Base-by-base conservation (phyloP, 768 basidiomycete species). In the Pleurotus salmoneostramineus region DNA sequence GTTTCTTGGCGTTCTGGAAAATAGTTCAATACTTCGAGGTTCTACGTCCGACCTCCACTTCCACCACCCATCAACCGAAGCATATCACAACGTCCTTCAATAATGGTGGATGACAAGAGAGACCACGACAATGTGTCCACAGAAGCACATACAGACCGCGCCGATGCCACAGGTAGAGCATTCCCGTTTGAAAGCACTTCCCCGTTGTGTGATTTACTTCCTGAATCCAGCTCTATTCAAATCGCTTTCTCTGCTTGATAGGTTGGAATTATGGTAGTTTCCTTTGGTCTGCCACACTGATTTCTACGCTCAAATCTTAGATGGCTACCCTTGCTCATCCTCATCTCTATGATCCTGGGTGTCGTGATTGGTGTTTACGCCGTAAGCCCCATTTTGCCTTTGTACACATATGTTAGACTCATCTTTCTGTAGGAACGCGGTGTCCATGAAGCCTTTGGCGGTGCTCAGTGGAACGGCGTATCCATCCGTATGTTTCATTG, bases 341-440 rank as follows among this genome's bases (percentile, higher is more conserved):
- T 94, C 2, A 27, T 88, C 0, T 79, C 76, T 31, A 93, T 93
- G 91, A 80, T 93, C 51, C 61, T 87, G 15, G 91, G 90, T 0
- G 84, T 91, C 4, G 66, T 92, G 50, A 83, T 94, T 17, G 90
- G 91, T 3, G 82, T 83, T 54, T 91, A 81, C 56, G 85, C 78
- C 1, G 80, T 79, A 4, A 70, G 52, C 31, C 40, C 36, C 8
- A 31, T 49, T 2, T 17, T 49, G 10, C 33, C 15, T 6, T 32
- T 27, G 31, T 11, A 27, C 21, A 27, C 21, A 27, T 27, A 27
- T 49, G 2, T 8, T 15, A 31, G 10, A 14, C 7, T 14, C 21
- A 47, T 17, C 8, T 2, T 5, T 7, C 2, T 7, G 8, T n/a
- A 55, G 52, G 37, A 55, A 10, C 21, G 43, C n/a, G 52, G 74